A percentile compares a stretch with the other conserved stretches of the same genome.
phyloP scores from a whole-genome alignment of 179 eudicot species.

The Heliamphora pulchella region DNA sequence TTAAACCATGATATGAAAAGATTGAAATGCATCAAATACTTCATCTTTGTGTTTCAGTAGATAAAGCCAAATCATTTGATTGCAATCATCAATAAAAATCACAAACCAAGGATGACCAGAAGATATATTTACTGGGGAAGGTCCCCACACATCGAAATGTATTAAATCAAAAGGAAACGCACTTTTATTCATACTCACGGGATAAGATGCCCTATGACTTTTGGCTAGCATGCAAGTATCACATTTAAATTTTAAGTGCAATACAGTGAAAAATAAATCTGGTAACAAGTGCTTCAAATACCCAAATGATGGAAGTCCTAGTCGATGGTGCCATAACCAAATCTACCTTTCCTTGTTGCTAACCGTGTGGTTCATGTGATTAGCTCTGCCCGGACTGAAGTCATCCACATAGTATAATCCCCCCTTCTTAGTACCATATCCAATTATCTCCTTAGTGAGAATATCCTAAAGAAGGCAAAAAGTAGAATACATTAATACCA shows the following conservation, averaged over 20 bases:
- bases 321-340: slow-evolving; percentile 16
- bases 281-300: background rate
- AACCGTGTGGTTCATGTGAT: background rate
- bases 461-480: background rate
- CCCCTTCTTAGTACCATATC: background rate
- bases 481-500: background rate
- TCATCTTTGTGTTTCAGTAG: slow-evolving; percentile 14
- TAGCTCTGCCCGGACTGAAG: background rate
- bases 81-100: slow-evolving; percentile 10
- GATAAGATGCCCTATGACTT: background rate
- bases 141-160: slow-evolving; percentile 17
- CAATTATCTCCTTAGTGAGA: too few relatives aligned
- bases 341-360: background rate
- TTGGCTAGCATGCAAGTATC: background rate
- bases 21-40: slow-evolving; percentile 1
- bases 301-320: slow-evolving; percentile 7
- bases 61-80: slow-evolving; percentile 16
- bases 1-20: slow-evolving; percentile 10
- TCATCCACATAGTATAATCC: slow-evolving; percentile 15
- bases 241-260: too few relatives aligned
- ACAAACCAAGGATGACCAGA: background rate
- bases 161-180: background rate
- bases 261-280: too few relatives aligned
- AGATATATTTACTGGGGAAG: background rate
- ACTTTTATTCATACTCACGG: background rate